These are phyloP conservation scores for Barnettozyma populi DNA, from an alignment of 805 yeast species.

Conservation along the genomic window DNA sequence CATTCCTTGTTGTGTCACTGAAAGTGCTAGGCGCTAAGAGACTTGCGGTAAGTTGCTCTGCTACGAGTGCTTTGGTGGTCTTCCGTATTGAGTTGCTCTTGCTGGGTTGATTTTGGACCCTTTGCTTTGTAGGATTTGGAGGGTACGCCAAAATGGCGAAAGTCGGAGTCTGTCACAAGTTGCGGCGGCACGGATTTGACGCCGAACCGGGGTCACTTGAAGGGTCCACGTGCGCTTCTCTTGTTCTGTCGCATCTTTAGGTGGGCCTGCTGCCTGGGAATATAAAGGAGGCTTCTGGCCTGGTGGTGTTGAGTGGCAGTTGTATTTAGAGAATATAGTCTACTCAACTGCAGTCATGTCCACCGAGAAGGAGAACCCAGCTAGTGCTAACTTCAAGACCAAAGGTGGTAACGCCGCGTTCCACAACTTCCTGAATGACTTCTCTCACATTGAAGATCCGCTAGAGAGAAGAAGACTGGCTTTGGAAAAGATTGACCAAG, in stretches of 20 bases:
- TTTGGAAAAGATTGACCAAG: constrained; percentile 75
- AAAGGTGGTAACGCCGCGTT: constrained; percentile 82
- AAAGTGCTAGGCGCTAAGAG: background rate
- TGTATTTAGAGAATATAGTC: no score
- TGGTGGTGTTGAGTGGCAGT: no score
- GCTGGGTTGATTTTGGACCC: background rate
- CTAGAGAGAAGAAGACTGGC: constrained; percentile 84
- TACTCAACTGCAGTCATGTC: background rate
- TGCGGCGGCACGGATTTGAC: background rate
- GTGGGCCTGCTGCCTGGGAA: background rate
- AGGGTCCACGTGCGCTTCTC: background rate
- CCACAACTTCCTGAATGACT: constrained; percentile 76
- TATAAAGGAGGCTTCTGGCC: no score
- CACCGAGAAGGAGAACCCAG: constrained; percentile 20
- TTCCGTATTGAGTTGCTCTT: no score
- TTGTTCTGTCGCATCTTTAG: background rate
- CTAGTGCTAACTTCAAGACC: constrained; percentile 32
- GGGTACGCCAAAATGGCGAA: background rate
- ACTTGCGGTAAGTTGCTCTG: background rate
- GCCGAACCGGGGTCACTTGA: background rate
- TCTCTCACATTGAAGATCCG: constrained; percentile 79
- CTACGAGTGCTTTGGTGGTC: no score
- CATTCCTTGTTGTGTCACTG: background rate
- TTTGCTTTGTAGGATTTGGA: background rate
- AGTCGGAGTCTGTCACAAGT: background rate